phyloP scores from a whole-genome alignment of 371 early-diverging fungal species.

The Actinomortierella wolfii region DNA sequence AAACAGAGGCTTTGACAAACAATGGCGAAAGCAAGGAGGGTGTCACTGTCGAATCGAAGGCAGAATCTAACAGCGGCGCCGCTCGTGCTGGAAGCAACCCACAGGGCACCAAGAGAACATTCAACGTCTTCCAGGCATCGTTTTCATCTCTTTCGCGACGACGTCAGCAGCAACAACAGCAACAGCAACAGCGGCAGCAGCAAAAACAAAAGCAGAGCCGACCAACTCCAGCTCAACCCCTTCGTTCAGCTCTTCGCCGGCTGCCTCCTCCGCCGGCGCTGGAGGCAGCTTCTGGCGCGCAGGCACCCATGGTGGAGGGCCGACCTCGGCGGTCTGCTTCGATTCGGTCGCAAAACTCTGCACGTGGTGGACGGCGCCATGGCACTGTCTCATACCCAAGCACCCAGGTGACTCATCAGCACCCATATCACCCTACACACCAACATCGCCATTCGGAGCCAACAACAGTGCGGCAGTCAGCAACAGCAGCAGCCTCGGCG shows the following conservation, averaged over 20 bases:
- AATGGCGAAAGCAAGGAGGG: too few relatives aligned
- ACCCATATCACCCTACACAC: background rate
- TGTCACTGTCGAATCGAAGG: too few relatives aligned
- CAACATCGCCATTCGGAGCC: background rate
- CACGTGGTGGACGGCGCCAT: conserved; percentile 1
- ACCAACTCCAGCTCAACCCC: conserved; percentile 20
- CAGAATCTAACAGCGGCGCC: too few relatives aligned
- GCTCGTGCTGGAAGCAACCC: too few relatives aligned
- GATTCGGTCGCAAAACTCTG: conserved; percentile 25
- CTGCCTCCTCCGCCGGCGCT: background rate
- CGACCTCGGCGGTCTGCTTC: conserved; percentile 19
- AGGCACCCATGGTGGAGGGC: background rate
- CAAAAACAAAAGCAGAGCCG: conserved; percentile 1
- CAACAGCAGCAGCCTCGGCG: background rate
- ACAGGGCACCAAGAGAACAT: too few relatives aligned
- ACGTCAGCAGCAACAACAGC: conserved; percentile 4
- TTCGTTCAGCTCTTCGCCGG: conserved; percentile 36
- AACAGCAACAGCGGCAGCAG: background rate
- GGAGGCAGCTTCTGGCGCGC: background rate
- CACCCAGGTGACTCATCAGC: background rate
- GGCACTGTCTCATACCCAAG: background rate
- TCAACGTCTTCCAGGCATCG: too few relatives aligned
- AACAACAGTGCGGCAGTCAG: background rate
- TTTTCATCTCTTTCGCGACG: too few relatives aligned
- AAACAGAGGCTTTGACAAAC: too few relatives aligned